These are phyloP conservation scores for Lactuca sativa DNA, from an alignment of 129 eudicot species.

Conservation along the genomic window DNA sequence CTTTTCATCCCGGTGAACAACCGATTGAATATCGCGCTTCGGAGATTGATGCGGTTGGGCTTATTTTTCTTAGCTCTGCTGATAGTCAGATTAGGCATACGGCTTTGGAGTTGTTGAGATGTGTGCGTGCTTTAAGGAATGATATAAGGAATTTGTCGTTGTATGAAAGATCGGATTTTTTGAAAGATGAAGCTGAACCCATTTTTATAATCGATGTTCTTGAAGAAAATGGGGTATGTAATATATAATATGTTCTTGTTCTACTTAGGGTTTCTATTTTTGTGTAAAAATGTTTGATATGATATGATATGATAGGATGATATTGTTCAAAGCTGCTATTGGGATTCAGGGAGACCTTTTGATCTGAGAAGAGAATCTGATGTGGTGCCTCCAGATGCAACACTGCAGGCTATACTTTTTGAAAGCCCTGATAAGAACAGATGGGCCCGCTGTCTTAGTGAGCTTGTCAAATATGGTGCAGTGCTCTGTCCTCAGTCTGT, in stretches of 20 bases:
- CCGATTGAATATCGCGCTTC: slow-evolving; percentile 89
- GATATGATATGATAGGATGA: slow-evolving; percentile 62
- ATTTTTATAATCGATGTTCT: slow-evolving; percentile 91
- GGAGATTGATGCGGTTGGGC: slow-evolving; percentile 97
- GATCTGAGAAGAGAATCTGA: slow-evolving; percentile 89
- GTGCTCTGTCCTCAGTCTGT: slow-evolving; percentile 94
- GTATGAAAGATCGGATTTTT: slow-evolving; percentile 58
- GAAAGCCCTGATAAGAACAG: slow-evolving; percentile 98
- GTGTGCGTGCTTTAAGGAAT: slow-evolving; percentile 89
- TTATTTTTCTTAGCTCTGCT: slow-evolving; percentile 89
- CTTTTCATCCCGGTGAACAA: slow-evolving; percentile 83
- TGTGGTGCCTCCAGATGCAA: slow-evolving; percentile 88
- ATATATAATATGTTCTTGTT: slow-evolving; percentile 34
- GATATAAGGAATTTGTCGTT: slow-evolving; percentile 64
- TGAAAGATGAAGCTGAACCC: slow-evolving; percentile 80
- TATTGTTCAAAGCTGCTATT: slow-evolving; percentile 96
- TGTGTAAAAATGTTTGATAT: background rate
- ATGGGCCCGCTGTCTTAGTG: slow-evolving; percentile 98
- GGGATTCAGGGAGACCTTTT: slow-evolving; percentile 94
- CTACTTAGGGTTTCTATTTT: background rate
- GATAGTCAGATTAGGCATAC: slow-evolving; percentile 98
- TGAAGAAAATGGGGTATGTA: slow-evolving; percentile 95
- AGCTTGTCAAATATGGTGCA: slow-evolving; percentile 89
- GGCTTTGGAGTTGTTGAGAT: slow-evolving; percentile 88
- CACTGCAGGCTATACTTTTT: slow-evolving; percentile 85